These are phyloP conservation scores for Eucalyptus viminalis DNA, from an alignment of 345 rosid genomes.

Conservation along the genomic window DNA sequence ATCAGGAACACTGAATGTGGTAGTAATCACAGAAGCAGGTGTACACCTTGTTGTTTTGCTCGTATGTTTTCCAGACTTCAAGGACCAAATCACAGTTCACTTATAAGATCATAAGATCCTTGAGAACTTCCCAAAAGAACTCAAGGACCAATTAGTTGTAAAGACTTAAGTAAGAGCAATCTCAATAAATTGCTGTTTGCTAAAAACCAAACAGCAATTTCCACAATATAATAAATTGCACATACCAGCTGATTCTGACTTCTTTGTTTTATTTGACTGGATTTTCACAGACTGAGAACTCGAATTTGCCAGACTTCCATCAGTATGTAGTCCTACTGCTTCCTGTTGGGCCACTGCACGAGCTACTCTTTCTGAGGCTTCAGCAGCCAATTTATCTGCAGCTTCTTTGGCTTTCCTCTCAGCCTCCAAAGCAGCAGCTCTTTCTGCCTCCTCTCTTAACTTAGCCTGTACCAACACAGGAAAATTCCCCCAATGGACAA, in stretches of 20 bases:
- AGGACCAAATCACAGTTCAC: background rate
- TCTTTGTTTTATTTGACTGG: conserved; percentile 5
- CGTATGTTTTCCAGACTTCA: background rate
- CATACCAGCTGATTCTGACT: conserved; percentile 23
- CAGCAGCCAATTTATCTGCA: conserved; percentile 46
- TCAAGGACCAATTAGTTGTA: background rate
- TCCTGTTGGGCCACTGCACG: conserved; percentile 9
- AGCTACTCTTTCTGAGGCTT: conserved; percentile 12
- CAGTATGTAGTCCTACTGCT: background rate
- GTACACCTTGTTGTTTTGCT: background rate
- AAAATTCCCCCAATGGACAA: background rate
- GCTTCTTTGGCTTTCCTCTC: conserved; percentile 58
- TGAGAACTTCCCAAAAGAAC: background rate
- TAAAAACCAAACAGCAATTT: background rate
- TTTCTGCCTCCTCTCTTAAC: conserved; percentile 71
- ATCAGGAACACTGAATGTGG: background rate
- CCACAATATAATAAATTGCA: background rate
- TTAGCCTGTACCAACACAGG: conserved; percentile 9
- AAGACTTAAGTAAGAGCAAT: background rate
- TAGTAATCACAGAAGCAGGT: background rate
- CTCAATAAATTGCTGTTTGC: background rate
- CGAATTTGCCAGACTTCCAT: background rate
- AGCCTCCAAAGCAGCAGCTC: conserved; percentile 47
- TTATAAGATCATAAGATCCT: background rate
- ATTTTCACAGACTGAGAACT: conserved; percentile 13